A percentile compares a stretch with the other conserved stretches of the same genome.
Evolutionary conservation across 331 rosid genomes (phyloP).

Genomic region (Arachis monticola): DNA sequence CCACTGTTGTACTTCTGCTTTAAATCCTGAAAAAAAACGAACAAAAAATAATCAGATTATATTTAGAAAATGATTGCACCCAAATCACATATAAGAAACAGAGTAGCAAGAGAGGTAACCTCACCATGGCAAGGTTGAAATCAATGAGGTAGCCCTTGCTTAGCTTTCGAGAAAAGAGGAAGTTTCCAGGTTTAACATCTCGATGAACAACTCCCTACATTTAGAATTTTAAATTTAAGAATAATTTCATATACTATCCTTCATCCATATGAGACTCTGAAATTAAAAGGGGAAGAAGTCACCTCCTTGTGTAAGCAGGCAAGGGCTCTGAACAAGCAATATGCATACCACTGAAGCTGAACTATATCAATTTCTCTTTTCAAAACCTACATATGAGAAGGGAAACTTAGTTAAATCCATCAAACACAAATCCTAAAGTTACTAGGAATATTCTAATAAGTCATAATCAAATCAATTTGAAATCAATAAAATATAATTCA

Average conservation of each 20-base stretch:
- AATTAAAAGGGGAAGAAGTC: conserved; percentile 25
- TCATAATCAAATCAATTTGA: background rate
- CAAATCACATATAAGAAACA: conserved; percentile 2
- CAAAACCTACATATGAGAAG: conserved; percentile 57
- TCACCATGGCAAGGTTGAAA: conserved; percentile 79
- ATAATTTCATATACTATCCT: background rate
- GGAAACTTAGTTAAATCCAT: conserved; percentile 34
- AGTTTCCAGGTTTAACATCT: conserved; percentile 83
- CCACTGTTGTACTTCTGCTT: conserved; percentile 52
- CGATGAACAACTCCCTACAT: conserved; percentile 66
- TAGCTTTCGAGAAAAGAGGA: conserved; percentile 68
- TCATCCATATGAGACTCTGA: conserved; percentile 28
- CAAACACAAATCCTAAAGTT: conserved; percentile 5
- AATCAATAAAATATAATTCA: background rate
- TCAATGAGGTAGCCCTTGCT: conserved; percentile 76
- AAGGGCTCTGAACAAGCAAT: conserved; percentile 75
- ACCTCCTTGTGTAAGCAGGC: conserved; percentile 79
- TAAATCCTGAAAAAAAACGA: conserved; percentile 50
- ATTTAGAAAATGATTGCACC: conserved; percentile 3
- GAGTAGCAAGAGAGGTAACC: conserved; percentile 38
- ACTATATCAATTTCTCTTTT: conserved; percentile 62
- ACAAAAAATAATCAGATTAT: conserved; percentile 34
- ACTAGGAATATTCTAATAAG: conserved; percentile 2
- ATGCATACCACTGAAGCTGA: conserved; percentile 75
- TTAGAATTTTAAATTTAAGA: conserved; percentile 21